These are phyloP conservation scores for Rhododendron simsii DNA, from an alignment of 148 eudicot genomes.

Conservation along the genomic window DNA sequence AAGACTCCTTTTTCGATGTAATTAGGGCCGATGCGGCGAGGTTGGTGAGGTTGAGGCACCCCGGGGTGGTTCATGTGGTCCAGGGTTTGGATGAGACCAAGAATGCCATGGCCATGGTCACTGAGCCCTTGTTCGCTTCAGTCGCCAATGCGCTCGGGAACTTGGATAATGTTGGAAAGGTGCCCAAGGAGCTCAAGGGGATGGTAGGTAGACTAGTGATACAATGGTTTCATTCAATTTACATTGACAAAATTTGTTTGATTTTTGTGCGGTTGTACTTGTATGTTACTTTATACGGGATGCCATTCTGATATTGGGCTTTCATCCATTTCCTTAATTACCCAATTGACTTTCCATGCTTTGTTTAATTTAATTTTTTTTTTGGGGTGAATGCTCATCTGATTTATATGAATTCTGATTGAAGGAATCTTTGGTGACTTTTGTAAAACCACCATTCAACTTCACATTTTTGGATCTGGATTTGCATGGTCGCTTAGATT, in stretches of 20 bases:
- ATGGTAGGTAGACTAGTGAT: slow-evolving; percentile 28
- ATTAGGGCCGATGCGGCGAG: slow-evolving; percentile 72
- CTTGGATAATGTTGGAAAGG: slow-evolving; percentile 53
- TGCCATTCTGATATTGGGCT: neutral
- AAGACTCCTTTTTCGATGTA: slow-evolving; percentile 72
- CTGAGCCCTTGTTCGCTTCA: slow-evolving; percentile 88
- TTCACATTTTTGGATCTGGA: neutral
- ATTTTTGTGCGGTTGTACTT: no score
- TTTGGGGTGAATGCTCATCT: neutral
- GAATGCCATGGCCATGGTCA: slow-evolving; percentile 94
- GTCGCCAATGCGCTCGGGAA: slow-evolving; percentile 77
- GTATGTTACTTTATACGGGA: neutral
- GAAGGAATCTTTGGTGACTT: neutral
- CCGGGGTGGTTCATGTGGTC: slow-evolving; percentile 92
- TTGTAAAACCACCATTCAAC: neutral
- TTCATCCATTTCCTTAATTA: neutral
- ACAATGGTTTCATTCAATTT: neutral
- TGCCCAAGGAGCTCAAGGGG: slow-evolving; percentile 79
- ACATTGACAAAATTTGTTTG: neutral
- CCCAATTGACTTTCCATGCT: slow-evolving; percentile 1
- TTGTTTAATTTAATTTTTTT: neutral
- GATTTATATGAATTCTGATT: neutral
- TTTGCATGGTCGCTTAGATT: neutral
- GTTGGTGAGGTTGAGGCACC: slow-evolving; percentile 82
- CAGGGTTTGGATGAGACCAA: slow-evolving; percentile 94